Percentiles rank a stretch among this genome's conserved stretches.
phyloP scores from a whole-genome alignment of 306 rosid genomes.

The Hylodesmum podocarpum region DNA sequence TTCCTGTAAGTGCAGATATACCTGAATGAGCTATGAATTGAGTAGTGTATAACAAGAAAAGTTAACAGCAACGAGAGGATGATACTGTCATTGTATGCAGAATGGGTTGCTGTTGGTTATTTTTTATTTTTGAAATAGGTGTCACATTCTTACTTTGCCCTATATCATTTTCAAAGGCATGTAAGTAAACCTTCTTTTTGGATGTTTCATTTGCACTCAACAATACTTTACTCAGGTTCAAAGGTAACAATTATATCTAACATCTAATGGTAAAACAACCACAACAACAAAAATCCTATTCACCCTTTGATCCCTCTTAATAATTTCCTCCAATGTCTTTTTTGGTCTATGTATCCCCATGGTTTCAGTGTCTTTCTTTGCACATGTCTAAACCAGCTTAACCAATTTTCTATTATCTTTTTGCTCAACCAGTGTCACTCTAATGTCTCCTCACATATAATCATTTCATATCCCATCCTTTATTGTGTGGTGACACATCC shows the following conservation, averaged over 20 bases:
- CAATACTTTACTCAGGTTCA: constrained; percentile 6
- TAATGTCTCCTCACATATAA: neutral
- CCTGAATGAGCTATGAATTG: neutral
- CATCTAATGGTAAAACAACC: neutral
- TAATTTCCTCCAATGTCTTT: too few relatives aligned
- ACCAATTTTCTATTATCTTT: too few relatives aligned
- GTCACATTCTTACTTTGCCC: neutral
- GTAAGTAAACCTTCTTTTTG: constrained; percentile 2
- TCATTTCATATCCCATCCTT: neutral
- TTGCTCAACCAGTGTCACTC: neutral
- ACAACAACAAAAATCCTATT: neutral
- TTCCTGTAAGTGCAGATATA: constrained; percentile 64
- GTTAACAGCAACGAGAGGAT: neutral
- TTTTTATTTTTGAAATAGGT: constrained; percentile 18
- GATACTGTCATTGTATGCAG: neutral
- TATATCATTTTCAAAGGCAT: neutral
- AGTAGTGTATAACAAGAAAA: neutral
- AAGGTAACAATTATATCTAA: constrained; percentile 24
- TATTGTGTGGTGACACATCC: neutral
- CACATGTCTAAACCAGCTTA: too few relatives aligned
- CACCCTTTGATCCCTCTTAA: too few relatives aligned
- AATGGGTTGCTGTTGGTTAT: constrained; percentile 3
- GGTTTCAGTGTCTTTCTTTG: too few relatives aligned
- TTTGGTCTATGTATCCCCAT: too few relatives aligned
- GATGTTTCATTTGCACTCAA: neutral